These are phyloP conservation scores for Glaciozyma martinii DNA, from an alignment of 768 basidiomycete species.

Conservation along the genomic window DNA sequence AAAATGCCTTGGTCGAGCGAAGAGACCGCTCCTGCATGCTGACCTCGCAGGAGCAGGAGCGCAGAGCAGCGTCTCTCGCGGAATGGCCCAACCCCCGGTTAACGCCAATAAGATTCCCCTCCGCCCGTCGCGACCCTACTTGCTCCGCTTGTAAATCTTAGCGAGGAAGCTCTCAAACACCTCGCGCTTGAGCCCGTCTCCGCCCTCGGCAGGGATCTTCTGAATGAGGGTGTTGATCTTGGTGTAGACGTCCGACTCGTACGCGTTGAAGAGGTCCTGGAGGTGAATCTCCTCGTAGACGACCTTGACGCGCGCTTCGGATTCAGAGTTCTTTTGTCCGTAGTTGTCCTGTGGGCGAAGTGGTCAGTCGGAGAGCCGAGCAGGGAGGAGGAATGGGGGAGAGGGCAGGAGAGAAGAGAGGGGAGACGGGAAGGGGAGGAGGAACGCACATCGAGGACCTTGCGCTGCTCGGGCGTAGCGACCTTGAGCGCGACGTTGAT, in stretches of 20 bases:
- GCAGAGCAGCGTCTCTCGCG: too few species aligned
- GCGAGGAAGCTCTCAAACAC: constrained; percentile 76
- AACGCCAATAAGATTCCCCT: not conserved
- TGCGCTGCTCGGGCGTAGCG: constrained; percentile 43
- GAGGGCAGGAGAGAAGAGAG: not conserved
- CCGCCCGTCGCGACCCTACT: not conserved
- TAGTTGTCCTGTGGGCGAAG: constrained; percentile 53
- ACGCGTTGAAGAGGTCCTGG: constrained; percentile 57
- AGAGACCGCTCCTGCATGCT: too few species aligned
- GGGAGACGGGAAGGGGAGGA: not conserved
- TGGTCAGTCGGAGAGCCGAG: not conserved
- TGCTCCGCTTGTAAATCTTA: constrained; percentile 3
- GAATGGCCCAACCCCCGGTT: too few species aligned
- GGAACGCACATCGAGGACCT: constrained; percentile 43
- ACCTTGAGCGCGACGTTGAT: constrained; percentile 69
- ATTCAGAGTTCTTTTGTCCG: constrained; percentile 51
- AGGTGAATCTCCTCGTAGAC: constrained; percentile 60
- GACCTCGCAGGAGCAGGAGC: too few species aligned
- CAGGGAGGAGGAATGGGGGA: not conserved
- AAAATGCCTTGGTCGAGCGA: too few species aligned
- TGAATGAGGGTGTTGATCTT: constrained; percentile 62
- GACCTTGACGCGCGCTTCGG: constrained; percentile 56
- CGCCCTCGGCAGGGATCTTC: constrained; percentile 43
- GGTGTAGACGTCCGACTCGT: constrained; percentile 67
- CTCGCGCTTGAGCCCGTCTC: constrained; percentile 48